phyloP scores from a whole-genome alignment of 768 basidiomycete species.

The Amanita exitialis region DNA sequence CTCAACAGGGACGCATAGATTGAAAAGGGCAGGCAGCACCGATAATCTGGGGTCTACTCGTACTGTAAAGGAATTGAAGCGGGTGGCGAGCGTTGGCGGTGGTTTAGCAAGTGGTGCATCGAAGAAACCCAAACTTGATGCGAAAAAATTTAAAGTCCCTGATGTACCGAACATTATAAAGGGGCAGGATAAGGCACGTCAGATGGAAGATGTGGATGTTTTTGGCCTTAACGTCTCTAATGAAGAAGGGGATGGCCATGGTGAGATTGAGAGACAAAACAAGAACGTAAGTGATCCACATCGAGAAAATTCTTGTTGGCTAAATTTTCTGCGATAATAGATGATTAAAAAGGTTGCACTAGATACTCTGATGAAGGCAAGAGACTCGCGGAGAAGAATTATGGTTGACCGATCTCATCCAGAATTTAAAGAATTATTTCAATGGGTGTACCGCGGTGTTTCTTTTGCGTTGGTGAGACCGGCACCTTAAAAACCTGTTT shows the following conservation, averaged over 20 bases:
- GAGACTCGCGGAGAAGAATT: constrained; percentile 23
- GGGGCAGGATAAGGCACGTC: constrained; percentile 21
- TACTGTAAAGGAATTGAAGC: constrained; percentile 18
- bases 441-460: constrained; percentile 35
- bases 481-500: not conserved
- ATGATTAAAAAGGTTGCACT: constrained; percentile 34
- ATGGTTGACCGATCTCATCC: constrained; percentile 33
- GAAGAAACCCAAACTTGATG: constrained; percentile 25
- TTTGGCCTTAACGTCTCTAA: constrained; percentile 20
- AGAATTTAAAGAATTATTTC: constrained; percentile 42
- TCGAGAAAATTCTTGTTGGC: not conserved
- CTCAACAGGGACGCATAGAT: not conserved
- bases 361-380: constrained; percentile 27
- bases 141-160: constrained; percentile 38
- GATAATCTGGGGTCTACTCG: not conserved
- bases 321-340: constrained; percentile 15
- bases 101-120: constrained; percentile 9
- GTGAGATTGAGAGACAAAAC: constrained; percentile 44
- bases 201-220: constrained; percentile 30
- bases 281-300: constrained; percentile 37
- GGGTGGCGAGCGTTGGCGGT: constrained; percentile 17
- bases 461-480: constrained; percentile 38
- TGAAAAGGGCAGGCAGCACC: not conserved
- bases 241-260: constrained; percentile 11
- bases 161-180: constrained; percentile 26